Evolutionary conservation across 1,284 basidiomycete genomes (phyloP), one percentile per base, ranked within the genome.

Genomic region (Ganoderma meredithae): DNA sequence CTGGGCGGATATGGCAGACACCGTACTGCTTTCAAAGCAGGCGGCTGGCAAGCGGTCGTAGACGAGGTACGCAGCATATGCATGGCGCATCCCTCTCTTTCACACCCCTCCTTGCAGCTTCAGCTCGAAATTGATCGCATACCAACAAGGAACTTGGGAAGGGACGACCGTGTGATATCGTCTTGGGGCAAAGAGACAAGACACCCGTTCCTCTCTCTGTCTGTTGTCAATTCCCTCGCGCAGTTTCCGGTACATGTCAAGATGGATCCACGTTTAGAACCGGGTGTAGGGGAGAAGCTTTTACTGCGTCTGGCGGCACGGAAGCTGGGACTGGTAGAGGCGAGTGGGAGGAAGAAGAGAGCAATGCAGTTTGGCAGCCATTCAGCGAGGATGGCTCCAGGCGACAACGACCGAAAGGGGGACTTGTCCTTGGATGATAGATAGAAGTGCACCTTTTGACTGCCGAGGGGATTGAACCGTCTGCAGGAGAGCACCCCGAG

Each of bases 331-430:
- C 81, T 97, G 53, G 77, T 84, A 1, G 85, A 89, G 67, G 91
- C 94, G 5, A 91, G 90, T 65, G 73, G 73, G 61, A 84, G 95
- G 69, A 95, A 93, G 76, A 99, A 99, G 82, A 79, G 94, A 63
- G 97, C 97, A 6, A 99, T 99, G 93, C 97, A 99, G 78, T 99
- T 99, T 83, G 97, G 97, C 3, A 95, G 92, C 70, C 88, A 94
- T 78, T 96, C 95, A 60, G 96, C 96, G 3, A 89, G 96, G 75
- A 96, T 99, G 92, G 89, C 93, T 67, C 78, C 78, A 1, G 85
- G 83, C 1, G 82, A 80, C 7, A 83, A 81, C 3, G 86, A 90
- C 73, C 82, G 80, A 70, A 84, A 85, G 52, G 91, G 91, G 2
- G 86, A 89, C 77, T 74, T 82, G 3, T 71, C 85, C 6, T 52